Base-by-base conservation (phyloP, 2,329 filamentous ascomycete species). In the Cladosporium phlei region DNA sequence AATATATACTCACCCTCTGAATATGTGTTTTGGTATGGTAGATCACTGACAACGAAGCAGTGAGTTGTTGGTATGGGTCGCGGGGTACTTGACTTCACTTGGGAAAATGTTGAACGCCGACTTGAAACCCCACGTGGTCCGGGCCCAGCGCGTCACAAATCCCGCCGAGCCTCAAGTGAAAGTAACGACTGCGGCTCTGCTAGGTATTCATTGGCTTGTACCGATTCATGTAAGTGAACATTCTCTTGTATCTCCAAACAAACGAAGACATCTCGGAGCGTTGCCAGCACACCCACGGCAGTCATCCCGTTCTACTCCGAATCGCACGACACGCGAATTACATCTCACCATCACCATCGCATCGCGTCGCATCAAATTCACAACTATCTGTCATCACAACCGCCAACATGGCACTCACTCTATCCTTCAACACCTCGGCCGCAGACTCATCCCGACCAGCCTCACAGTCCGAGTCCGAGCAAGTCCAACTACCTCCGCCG, bases 401-500 rank as follows among this genome's bases (percentile, higher is more conserved):
- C 5, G 21, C 20, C 16, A 29, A 0, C 24, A 45, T 45, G 42
- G 42, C 42, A 8, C 17, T 45, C 32, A 37, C 32, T 9, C 42
- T 37, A 5, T 45, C 42, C 12, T 45, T 45, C 42, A n/a, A 32
- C 24, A 22, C 42, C 11, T 45, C 45, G 28, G 38, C 38, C 7
- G 22, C 19, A 24, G 30, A 37, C n/a, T 14, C 38, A 3, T 43
- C 38, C 24, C 39, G 38, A 8, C 33, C 46, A 4, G 32, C 32
- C 8, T 38, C 46, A 3, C 46, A 43, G 21, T 29, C 38, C 11
- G 27, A 32, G 12, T 29, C 39, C 11, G 39, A 43, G 33, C 12
- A 19, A 11, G 39, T 19, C 22, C 43, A 25, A 12, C 80, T 84
- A 47, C 85, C 93, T 52, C 79, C 86, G 39, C 86, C 90, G 21